A percentile compares a stretch with the other conserved stretches of the same genome.
Evolutionary conservation across 352 stramenopile species (phyloP).

Genomic region (Discostella stelligera): DNA sequence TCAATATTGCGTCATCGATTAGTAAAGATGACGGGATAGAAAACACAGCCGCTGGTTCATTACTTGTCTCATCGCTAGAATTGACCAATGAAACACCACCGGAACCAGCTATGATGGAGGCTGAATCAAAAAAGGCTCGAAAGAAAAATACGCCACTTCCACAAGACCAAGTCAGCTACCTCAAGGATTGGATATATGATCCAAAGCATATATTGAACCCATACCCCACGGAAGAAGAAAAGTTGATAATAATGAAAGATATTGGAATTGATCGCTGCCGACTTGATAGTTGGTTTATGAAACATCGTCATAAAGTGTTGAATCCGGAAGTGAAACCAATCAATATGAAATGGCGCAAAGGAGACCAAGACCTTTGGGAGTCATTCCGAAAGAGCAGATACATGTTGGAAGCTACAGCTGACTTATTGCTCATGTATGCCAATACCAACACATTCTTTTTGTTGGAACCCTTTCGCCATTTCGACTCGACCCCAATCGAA

Average conservation of each 20-base stretch:
- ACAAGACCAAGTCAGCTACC: conserved; percentile 37
- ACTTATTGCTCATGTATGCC: conserved; percentile 86
- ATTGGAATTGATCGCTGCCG: conserved; percentile 43
- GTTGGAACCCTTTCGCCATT: conserved; percentile 68
- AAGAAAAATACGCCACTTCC: conserved; percentile 40
- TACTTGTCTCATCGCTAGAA: neutral
- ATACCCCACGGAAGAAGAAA: conserved; percentile 56
- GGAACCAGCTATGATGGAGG: conserved; percentile 6
- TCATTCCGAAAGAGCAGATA: conserved; percentile 62
- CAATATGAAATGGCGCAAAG: conserved; percentile 40
- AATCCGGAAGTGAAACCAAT: conserved; percentile 27
- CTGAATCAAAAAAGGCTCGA: conserved; percentile 29
- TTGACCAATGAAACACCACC: conserved; percentile 11
- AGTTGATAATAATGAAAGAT: conserved; percentile 47
- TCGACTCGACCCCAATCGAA: conserved; percentile 81
- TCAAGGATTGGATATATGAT: conserved; percentile 53
- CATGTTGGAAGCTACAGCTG: conserved; percentile 82
- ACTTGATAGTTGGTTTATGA: conserved; percentile 50
- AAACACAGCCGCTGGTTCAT: neutral
- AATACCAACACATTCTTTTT: conserved; percentile 85
- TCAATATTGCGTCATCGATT: conserved; percentile 11
- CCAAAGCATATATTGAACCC: conserved; percentile 48
- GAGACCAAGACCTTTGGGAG: conserved; percentile 35
- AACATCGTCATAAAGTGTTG: conserved; percentile 42
- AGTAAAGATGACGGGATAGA: conserved; percentile 6